These are phyloP conservation scores for Wickerhamomyces mucosus DNA, from an alignment of 805 yeast species.

Conservation along the genomic window DNA sequence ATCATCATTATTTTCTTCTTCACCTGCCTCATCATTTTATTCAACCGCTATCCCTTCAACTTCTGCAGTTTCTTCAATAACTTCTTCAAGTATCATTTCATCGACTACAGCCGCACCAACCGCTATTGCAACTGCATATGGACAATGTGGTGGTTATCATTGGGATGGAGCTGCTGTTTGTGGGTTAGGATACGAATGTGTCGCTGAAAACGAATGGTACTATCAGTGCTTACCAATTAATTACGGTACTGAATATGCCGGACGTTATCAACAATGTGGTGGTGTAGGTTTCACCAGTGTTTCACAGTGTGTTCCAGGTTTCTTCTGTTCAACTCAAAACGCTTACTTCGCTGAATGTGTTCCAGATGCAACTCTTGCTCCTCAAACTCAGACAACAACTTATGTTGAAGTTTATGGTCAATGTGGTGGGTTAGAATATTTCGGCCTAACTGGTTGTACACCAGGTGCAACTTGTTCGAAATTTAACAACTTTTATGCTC, in stretches of 20 bases:
- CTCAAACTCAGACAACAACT: neutral
- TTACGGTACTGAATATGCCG: constrained; percentile 1
- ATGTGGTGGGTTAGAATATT: constrained; percentile 6
- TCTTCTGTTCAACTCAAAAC: neutral
- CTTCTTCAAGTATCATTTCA: neutral
- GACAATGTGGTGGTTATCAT: constrained; percentile 12
- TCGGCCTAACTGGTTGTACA: constrained; percentile 12
- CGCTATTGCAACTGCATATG: constrained; percentile 1
- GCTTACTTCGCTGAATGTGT: neutral
- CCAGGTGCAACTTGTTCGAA: constrained; percentile 16
- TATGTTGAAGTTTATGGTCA: constrained; percentile 3
- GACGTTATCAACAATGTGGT: neutral
- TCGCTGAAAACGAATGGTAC: constrained; percentile 7
- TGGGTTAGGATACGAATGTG: constrained; percentile 6
- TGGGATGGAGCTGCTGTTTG: constrained; percentile 9
- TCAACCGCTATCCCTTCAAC: too few species aligned
- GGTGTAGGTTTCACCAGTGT: neutral
- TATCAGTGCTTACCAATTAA: constrained; percentile 12
- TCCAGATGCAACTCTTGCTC: constrained; percentile 1
- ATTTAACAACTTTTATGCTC: constrained; percentile 18
- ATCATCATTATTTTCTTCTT: too few species aligned
- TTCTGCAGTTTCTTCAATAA: too few species aligned
- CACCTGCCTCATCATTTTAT: too few species aligned
- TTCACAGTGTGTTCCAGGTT: neutral
- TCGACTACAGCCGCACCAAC: neutral